Percentiles rank a stretch among this genome's conserved stretches.
phyloP scores from a whole-genome alignment of 139 green algal species.

The Chlamydomonas applanata region DNA sequence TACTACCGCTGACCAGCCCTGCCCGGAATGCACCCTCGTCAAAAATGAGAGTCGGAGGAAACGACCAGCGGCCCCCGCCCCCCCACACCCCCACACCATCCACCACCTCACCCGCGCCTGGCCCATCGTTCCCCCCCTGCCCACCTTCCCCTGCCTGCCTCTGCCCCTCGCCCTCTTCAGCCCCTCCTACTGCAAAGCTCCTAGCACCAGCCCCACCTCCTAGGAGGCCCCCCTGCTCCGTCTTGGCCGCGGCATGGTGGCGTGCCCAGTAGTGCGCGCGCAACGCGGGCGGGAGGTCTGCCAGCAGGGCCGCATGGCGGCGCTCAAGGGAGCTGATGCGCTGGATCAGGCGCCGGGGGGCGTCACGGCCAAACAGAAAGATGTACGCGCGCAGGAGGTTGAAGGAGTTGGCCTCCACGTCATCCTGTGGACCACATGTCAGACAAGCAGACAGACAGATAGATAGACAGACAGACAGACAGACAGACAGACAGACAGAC shows the following conservation, averaged over 20 bases:
- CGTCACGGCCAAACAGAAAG: slow-evolving; percentile 43
- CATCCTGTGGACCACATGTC: slow-evolving; percentile 31
- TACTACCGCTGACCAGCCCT: no score
- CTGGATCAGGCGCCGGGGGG: slow-evolving; percentile 43
- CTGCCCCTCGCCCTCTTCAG: not conserved
- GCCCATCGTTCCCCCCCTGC: no score
- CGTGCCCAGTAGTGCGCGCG: slow-evolving; percentile 31
- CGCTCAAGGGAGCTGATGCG: slow-evolving; percentile 45
- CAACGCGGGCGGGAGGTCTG: slow-evolving; percentile 21
- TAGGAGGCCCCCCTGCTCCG: not conserved
- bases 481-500: no score
- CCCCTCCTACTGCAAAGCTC: slow-evolving; percentile 36
- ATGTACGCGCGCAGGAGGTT: slow-evolving; percentile 65
- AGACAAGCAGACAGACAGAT: not conserved
- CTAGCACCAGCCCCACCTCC: slow-evolving; percentile 49
- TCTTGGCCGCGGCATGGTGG: slow-evolving; percentile 38
- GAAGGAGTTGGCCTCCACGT: slow-evolving; percentile 67
- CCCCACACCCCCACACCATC: no score
- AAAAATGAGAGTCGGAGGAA: no score
- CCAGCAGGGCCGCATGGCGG: slow-evolving; percentile 39
- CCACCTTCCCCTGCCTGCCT: not conserved
- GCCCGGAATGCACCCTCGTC: no score
- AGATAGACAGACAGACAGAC: no score
- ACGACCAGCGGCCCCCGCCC: no score
- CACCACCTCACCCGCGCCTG: no score